Percentiles rank a stretch among this genome's conserved stretches.
Evolutionary conservation across 2,329 filamentous ascomycete species (phyloP).

Genomic region (Eutypa lata): DNA sequence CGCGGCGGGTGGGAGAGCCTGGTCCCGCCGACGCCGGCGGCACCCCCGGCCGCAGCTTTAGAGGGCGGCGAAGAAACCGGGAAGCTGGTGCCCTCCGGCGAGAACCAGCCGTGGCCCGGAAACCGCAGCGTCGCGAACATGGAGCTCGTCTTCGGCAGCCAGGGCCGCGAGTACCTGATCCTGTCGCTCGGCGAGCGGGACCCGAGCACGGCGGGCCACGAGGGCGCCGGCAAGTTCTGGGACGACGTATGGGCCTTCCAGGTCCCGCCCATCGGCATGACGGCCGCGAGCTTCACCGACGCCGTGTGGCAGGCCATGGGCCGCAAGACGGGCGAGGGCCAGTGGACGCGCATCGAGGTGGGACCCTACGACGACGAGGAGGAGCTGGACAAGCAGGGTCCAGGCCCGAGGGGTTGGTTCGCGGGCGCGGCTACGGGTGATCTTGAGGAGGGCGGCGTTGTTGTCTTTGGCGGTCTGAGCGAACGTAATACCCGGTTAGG

Average conservation of each 20-base stretch:
- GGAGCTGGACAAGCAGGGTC: constrained; percentile 42
- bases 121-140: constrained; percentile 52
- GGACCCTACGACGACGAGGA: constrained; percentile 52
- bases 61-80: constrained; percentile 10
- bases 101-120: constrained; percentile 41
- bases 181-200: constrained; percentile 57
- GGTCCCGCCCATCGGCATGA: constrained; percentile 53
- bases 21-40: constrained; percentile 32
- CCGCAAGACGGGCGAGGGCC: constrained; percentile 53
- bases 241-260: constrained; percentile 64
- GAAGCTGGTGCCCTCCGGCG: constrained; percentile 21
- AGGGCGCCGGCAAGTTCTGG: constrained; percentile 51
- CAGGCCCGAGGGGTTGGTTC: constrained; percentile 54
- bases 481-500: constrained; percentile 49
- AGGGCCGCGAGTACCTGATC: constrained; percentile 60
- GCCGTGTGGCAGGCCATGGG: constrained; percentile 53
- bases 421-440: constrained; percentile 55
- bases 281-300: constrained; percentile 52
- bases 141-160: constrained; percentile 54
- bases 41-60: constrained; percentile 16
- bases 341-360: constrained; percentile 50
- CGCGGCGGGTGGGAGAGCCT: constrained; percentile 55
- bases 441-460: constrained; percentile 55
- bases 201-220: constrained; percentile 47
- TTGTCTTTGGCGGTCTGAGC: constrained; percentile 59